These are phyloP conservation scores for Fusarium dimerum DNA, from an alignment of 2,329 filamentous ascomycete species.

Conservation along the genomic window DNA sequence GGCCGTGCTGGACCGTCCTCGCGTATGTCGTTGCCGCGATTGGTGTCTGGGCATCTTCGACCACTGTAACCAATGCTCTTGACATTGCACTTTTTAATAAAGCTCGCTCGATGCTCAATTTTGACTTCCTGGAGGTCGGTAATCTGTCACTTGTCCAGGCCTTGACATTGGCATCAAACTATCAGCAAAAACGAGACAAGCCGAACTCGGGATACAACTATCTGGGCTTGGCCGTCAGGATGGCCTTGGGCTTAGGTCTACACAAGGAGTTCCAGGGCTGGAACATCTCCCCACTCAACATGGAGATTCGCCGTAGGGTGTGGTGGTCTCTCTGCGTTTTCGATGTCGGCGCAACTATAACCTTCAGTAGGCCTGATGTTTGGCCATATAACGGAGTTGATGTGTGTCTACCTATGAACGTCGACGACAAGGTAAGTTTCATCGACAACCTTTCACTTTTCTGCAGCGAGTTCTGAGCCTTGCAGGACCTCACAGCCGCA, in stretches of 20 bases:
- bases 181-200: constrained; percentile 51
- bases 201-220: constrained; percentile 56
- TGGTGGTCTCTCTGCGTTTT: constrained; percentile 46
- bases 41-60: constrained; percentile 36
- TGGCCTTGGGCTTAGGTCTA: constrained; percentile 51
- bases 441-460: not conserved
- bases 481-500: constrained; percentile 35
- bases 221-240: constrained; percentile 49
- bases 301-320: constrained; percentile 38
- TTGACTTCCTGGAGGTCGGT: constrained; percentile 46
- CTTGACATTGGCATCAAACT: constrained; percentile 47
- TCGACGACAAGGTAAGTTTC: constrained; percentile 42
- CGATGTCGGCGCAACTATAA: constrained; percentile 49
- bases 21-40: constrained; percentile 40
- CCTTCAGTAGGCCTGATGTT: constrained; percentile 34
- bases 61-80: constrained; percentile 19
- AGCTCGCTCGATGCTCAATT: constrained; percentile 38
- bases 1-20: constrained; percentile 32
- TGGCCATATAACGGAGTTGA: constrained; percentile 45
- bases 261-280: constrained; percentile 45
- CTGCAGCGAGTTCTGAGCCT: not conserved
- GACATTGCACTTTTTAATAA: constrained; percentile 32
- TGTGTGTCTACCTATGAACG: constrained; percentile 43
- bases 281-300: constrained; percentile 34
- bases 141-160: constrained; percentile 47